Evolutionary conservation across 345 rosid genomes (phyloP), one percentile per base, ranked within the genome.

Genomic region (Populus pruinosa): DNA sequence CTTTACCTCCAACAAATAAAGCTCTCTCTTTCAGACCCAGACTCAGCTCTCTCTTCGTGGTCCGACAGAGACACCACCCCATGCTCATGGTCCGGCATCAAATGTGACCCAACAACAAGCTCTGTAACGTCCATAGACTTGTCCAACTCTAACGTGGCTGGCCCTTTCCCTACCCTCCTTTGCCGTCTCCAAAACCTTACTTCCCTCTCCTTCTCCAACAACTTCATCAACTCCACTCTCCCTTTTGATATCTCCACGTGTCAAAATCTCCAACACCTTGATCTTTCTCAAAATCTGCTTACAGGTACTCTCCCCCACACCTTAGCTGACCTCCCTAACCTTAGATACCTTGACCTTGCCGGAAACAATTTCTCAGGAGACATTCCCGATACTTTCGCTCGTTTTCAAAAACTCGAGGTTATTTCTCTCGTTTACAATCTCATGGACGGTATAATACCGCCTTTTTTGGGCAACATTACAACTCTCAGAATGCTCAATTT

Each of bases 301-400:
- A 87, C 94, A 41, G 98, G 99, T 2, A 38, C 86, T 5, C 89
- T 96, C 17, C 91, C 97, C 0, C 64, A 44, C 72, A 81, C 91
- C 13, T 80, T 96, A 11, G 85, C 93, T 0, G 87, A 89, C 70
- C 88, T 96, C 2, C 87, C 92, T 10, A 44, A 69, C 50, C 87
- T 96, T 12, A 81, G 78, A 4, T 79, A 77, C 77, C 88, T 96
- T 25, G 98, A 94, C 82, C 84, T 96, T 21, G 84, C 97, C 6
- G 97, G 88, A 0, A 94, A 96, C 80, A 96, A 91, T 79, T 88
- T 96, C 83, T 94, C 99, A 65, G 99, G 99, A 5, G 88, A 89
- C 11, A 87, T 96, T 71, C 98, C 99, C 14, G 86, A 71, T 31
- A 84, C 91, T 33, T 92, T 90, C 65, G 94, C 89, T 1, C 71